Conservation (phyloP, 768 basidiomycete genomes). For the Serendipita sp. region DNA sequence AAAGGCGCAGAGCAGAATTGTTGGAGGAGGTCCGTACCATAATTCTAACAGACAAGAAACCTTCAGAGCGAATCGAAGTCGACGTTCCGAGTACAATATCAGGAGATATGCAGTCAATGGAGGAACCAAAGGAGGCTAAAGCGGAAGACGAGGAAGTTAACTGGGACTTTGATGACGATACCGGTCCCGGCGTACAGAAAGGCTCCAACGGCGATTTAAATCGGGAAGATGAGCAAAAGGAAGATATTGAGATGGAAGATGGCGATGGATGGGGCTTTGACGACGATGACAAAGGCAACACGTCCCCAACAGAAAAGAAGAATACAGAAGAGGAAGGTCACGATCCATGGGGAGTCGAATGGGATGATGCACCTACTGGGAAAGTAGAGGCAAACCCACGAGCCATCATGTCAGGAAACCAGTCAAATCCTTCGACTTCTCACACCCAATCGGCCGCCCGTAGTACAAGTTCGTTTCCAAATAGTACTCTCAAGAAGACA, state of each 20-base stretch:
- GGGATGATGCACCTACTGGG: constrained; percentile 15
- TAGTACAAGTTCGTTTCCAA: constrained; percentile 8
- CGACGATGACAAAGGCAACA: constrained; percentile 22
- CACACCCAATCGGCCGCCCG: not conserved
- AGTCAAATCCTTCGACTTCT: constrained; percentile 16
- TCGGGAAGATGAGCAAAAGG: not conserved
- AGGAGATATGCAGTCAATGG: constrained; percentile 22
- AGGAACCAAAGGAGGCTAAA: constrained; percentile 18
- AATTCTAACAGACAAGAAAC: constrained; percentile 24
- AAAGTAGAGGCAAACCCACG: constrained; percentile 12
- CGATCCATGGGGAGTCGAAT: constrained; percentile 41
- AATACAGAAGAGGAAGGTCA: constrained; percentile 27
- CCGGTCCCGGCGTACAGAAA: not conserved
- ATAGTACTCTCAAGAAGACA: constrained; percentile 9
- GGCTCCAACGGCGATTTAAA: constrained; percentile 12
- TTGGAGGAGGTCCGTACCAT: constrained; percentile 45
- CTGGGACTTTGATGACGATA: constrained; percentile 35
- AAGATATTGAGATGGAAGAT: constrained; percentile 12
- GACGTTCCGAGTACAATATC: constrained; percentile 25
- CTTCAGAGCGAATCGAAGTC: constrained; percentile 16
- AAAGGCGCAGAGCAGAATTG: constrained; percentile 48
- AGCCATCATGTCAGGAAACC: constrained; percentile 16
- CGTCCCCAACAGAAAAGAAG: constrained; percentile 24
- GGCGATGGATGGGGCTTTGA: constrained; percentile 28
- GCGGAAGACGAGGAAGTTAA: constrained; percentile 23